Evolutionary conservation across 2,329 filamentous ascomycete species (phyloP), one percentile per base, ranked within the genome.

Genomic region (Seiridium unicorne): DNA sequence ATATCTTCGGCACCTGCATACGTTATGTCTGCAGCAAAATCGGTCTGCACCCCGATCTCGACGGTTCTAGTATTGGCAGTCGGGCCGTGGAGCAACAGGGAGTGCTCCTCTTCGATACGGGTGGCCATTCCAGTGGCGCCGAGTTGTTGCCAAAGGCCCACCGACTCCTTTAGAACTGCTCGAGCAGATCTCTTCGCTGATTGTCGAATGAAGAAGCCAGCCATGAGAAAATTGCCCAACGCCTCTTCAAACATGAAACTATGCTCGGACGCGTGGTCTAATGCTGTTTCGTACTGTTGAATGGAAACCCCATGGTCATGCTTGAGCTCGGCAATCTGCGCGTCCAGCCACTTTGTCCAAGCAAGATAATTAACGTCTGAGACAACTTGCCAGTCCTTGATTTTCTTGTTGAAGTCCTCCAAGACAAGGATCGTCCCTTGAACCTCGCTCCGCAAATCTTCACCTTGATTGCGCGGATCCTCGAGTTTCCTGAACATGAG

Each of bases 141-240:
- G 55, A 91, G 77, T 61, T 89, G 85, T 47, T 89, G 81, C 72
- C 89, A 93, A 2, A 91, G 79, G 2, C 84, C 82, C 18, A 91
- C 80, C 3, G 87, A 84, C 63, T 93, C 90, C 38, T 84, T 81
- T 13, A 93, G 76, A 0, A 89, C 83, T n/a, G 86, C 83, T 57
- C 88, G 83, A 34, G 90, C 91, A 42, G 89, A 88, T 62, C 91
- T 79, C 44, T 85, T 81, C 3, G 89, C 87, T 10, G 84, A 83
- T 62, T 83, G 81, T 11, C 90, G 81, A 57, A 91, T 79, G 62
- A 92, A 85, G 69, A 87, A 88, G 8, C 89, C 89, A 1, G 87
- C 89, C 77, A 93, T 89, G 36, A 93, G 78, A 69, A 91, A 90
- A 68, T 90, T 89, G 13, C 86, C 85, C 1, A 92, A 78, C 0